Percentiles rank a stretch among this genome's conserved stretches.
phyloP scores from a whole-genome alignment of 306 rosid species.

The Vicia sativa region DNA sequence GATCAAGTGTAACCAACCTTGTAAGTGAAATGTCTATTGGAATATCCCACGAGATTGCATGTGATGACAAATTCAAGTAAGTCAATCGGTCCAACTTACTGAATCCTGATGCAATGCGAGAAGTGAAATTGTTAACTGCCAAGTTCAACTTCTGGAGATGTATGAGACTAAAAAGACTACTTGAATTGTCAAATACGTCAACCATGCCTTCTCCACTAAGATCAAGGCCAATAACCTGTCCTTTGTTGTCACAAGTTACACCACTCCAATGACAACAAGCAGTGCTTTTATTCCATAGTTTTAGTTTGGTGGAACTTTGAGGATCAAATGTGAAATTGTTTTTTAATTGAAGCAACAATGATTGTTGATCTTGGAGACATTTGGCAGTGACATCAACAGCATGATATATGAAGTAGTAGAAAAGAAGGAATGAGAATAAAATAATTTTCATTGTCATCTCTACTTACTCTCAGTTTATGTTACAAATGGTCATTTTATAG shows the following conservation, averaged over 20 bases:
- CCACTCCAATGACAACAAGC: slow-evolving; percentile 51
- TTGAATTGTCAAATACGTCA: slow-evolving; percentile 31
- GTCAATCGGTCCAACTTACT: too few species aligned
- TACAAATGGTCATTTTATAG: not conserved
- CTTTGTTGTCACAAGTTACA: slow-evolving; percentile 37
- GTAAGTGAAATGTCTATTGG: slow-evolving; percentile 28
- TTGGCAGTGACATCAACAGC: not conserved
- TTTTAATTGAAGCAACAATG: slow-evolving; percentile 42
- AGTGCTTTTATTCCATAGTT: not conserved
- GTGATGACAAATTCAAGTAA: too few species aligned
- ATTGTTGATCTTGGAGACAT: slow-evolving; percentile 40
- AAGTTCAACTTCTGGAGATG: slow-evolving; percentile 27
- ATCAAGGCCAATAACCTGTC: slow-evolving; percentile 33
- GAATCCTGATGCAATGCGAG: too few species aligned
- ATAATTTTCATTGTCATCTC: not conserved
- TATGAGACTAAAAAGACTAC: slow-evolving; percentile 36
- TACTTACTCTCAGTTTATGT: not conserved
- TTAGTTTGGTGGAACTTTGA: not conserved
- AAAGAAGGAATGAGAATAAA: not conserved
- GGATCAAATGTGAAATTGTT: not conserved
- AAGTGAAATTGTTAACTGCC: not conserved
- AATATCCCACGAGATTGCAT: too few species aligned
- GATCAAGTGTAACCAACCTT: slow-evolving; percentile 34
- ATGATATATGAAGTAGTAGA: not conserved
- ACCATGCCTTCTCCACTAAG: slow-evolving; percentile 22